A percentile compares a stretch with the other conserved stretches of the same genome.
Evolutionary conservation across 768 basidiomycete genomes (phyloP).

Genomic region (Mycena rebaudengoi): DNA sequence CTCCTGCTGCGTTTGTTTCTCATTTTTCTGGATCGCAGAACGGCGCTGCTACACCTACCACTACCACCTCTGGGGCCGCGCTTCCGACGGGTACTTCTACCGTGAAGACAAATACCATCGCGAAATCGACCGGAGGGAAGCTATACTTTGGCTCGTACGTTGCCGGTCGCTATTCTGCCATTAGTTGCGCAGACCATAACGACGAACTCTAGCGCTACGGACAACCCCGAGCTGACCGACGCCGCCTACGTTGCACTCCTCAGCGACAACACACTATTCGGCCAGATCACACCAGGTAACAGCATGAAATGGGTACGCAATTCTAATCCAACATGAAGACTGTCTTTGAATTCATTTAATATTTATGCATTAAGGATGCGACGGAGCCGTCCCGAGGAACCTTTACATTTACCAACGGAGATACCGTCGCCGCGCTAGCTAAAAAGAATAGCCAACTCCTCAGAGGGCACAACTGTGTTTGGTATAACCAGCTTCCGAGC

Average conservation of each 20-base stretch:
- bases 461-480: slow-evolving; percentile 58
- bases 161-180: background rate
- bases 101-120: slow-evolving; percentile 42
- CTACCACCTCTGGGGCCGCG: slow-evolving; percentile 16
- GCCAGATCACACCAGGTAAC: slow-evolving; percentile 54
- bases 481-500: slow-evolving; percentile 61
- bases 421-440: slow-evolving; percentile 54
- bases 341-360: background rate
- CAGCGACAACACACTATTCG: slow-evolving; percentile 45
- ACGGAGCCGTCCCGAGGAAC: slow-evolving; percentile 57
- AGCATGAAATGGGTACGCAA: slow-evolving; percentile 63
- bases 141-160: slow-evolving; percentile 52
- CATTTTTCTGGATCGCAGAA: background rate
- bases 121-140: slow-evolving; percentile 47
- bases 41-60: slow-evolving; percentile 3
- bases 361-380: slow-evolving; percentile 47
- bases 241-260: slow-evolving; percentile 46
- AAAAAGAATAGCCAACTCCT: slow-evolving; percentile 55
- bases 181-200: background rate
- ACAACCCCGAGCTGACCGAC: slow-evolving; percentile 54
- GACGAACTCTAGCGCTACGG: slow-evolving; percentile 42
- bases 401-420: slow-evolving; percentile 54
- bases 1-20: too few relatives aligned
- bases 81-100: slow-evolving; percentile 33
- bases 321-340: background rate